Evolutionary conservation across 73 alveolate genomes (phyloP), one percentile per base, ranked within the genome.

Genomic region (Symbiodinium natans): DNA sequence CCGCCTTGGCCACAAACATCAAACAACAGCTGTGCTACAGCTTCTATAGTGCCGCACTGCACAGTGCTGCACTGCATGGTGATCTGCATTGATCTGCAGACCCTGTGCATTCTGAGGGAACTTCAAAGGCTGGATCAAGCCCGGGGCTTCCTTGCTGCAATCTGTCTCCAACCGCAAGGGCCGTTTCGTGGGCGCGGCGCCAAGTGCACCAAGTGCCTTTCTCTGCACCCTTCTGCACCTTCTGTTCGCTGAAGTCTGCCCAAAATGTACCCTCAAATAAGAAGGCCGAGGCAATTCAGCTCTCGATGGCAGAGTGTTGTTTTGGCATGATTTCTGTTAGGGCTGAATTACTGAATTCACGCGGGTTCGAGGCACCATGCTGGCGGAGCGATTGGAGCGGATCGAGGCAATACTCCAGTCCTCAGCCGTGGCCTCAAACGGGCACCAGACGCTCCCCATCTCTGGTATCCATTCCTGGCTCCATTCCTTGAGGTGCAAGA

Each of bases 91-190:
- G 74, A 54, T 15, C 13, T 15, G 74, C 21, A 15, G 74, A 13
- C 13, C 13, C 13, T 21, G 27, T 0, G 27, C 17, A 56, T 1
- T 56, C 75, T 33, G 92, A 83, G 92, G 92, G 68, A 87, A 75
- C 83, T 87, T 36, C 84, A 87, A 87, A 25, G 94, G 94, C 71
- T 87, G 94, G 94, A 87, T 87, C 84, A 87, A 87, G 42, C 94
- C 94, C 29, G 94, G 94, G 4, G 41, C 39, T 11, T 39, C 41
- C 19, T 42, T 87, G 59, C 83, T 87, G 82, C 31, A 41, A 4
- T 31, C 39, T 41, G 94, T 87, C 94, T 33, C 59, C 94, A 87
- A 87, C 42, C 94, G 94, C 84, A 87, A 87, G 34, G 94, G 94
- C 59, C 94, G 94, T 41, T 87, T 87, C 29, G 41, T 87, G 5